Base-by-base conservation (phyloP, 2,329 filamentous ascomycete genomes). In the Aspergillus spinulosporus region DNA sequence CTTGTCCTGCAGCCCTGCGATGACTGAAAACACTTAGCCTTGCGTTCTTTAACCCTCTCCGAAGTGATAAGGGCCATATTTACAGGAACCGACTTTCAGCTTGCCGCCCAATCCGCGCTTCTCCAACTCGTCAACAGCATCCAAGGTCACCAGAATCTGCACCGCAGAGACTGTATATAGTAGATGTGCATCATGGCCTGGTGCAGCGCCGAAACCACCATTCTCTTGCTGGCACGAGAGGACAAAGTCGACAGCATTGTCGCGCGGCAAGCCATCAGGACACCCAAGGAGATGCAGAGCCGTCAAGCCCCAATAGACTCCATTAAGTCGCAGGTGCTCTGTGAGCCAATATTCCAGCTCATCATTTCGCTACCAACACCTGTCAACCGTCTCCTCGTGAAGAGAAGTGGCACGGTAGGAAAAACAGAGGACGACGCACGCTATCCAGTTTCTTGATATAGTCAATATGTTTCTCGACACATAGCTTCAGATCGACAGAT, bases 321-420 rank as follows among this genome's bases (percentile, higher is more conserved):
- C 94, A 72, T 94, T 97, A 56, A 99, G 83, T 59, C 94, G 91
- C 64, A 99, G 82, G 73, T 99, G 94, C 76, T 99, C 93, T 11
- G 94, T 99, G 71, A 97, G 82, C 89, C 93, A 97, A 78, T 97
- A 99, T 74, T 97, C 92, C 66, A 96, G 87, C 76, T 97, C 90
- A 80, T 97, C 92, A 78, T 89, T 92, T 71, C 89, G 88, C 85
- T 88, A 76, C 66, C 68, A 77, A 76, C 68, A 69, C 57, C 59
- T 61, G 67, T 68, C 67, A 69, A 70, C 62, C 62, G 63, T 60
- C 57, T 59, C 59, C 56, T 54, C 57, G 57, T 49, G 39, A 55
- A 61, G 59, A 60, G 62, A 54, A 59, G 56, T 59, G 56, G 49
- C 49, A 60, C 59, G 63, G 56, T 61, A 58, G 51, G 55, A 60